Base-by-base conservation (phyloP, 2,329 filamentous ascomycete species). In the Trichoderma sp. region DNA sequence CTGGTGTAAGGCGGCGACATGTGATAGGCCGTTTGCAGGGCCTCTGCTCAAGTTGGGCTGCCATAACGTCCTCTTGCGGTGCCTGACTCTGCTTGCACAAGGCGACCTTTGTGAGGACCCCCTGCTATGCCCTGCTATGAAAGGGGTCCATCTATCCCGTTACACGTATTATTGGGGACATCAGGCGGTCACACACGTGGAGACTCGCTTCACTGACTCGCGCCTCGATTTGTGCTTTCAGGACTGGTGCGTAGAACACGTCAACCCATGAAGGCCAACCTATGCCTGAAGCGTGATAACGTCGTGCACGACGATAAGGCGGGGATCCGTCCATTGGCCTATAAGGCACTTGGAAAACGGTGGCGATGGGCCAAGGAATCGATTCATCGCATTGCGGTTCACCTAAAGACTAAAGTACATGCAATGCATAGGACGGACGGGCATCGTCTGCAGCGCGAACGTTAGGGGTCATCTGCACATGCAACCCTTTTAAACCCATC, bases 121-220 rank as follows among this genome's bases (percentile, higher is more conserved):
- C 36, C 36, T 18, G 15, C 36, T 39, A 39, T 39, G 36, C 36
- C 57, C 57, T 53, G 57, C 57, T 70, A 61, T 70, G 67, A 70
- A 70, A 70, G 67, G 67, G 67, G 67, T 39, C 67, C 67, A 70
- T 70, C 67, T 36, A 51, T 53, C 12, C 67, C 30, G 67, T 62
- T 70, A 70, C 67, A 70, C 67, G 67, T 70, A 70, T 70, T 70
- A 53, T 62, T 51, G 28, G 51, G 43, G 67, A 36, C 26, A 62
- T 70, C 67, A 70, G 67, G 67, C 67, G 67, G 67, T 70, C 67
- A 70, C 67, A 70, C 57, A 70, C 67, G 67, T 70, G 67, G 67
- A 70, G 21, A 36, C 67, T 51, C 67, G 39, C 8, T 70, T 53
- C 39, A 70, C 67, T 70, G 67, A 70, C 67, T 70, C 67, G 67